Percentiles rank a stretch among this genome's conserved stretches.
phyloP scores from a whole-genome alignment of 495 filamentous ascomycete species.

The Bacidia gigantensis region DNA sequence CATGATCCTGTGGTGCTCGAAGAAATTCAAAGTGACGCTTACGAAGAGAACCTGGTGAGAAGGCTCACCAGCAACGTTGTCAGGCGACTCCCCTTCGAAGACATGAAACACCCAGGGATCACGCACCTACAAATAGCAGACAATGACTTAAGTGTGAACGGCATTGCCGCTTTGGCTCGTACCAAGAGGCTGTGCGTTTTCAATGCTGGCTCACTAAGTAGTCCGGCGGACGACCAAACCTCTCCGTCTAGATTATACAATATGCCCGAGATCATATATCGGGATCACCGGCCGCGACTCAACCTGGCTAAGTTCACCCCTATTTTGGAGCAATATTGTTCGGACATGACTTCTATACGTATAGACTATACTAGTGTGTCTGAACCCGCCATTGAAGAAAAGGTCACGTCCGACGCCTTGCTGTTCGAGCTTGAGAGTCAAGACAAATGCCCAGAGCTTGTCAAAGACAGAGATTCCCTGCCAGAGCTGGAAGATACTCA shows the following conservation, averaged over 20 bases:
- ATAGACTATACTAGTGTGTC: slow-evolving; percentile 45
- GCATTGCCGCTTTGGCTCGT: slow-evolving; percentile 37
- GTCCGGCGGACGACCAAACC: slow-evolving; percentile 16
- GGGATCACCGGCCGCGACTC: slow-evolving; percentile 27
- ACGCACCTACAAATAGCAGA: slow-evolving; percentile 47
- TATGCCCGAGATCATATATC: slow-evolving; percentile 9
- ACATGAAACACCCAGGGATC: slow-evolving; percentile 37
- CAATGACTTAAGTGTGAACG: slow-evolving; percentile 45
- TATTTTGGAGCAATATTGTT: slow-evolving; percentile 31
- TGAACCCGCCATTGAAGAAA: slow-evolving; percentile 24
- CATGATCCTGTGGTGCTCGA: slow-evolving; percentile 14
- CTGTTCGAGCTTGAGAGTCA: slow-evolving; percentile 12
- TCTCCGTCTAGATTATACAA: slow-evolving; percentile 13
- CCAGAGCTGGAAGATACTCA: slow-evolving; percentile 28
- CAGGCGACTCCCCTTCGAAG: slow-evolving; percentile 39
- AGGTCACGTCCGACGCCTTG: slow-evolving; percentile 1
- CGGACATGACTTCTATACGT: slow-evolving; percentile 38
- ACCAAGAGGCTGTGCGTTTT: slow-evolving; percentile 38
- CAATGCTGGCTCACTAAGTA: slow-evolving; percentile 36
- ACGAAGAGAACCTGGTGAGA: slow-evolving; percentile 37
- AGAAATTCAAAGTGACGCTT: slow-evolving; percentile 23
- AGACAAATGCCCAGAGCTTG: slow-evolving; percentile 9
- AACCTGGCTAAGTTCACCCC: slow-evolving; percentile 38
- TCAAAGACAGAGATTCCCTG: slow-evolving; percentile 1
- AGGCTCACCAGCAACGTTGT: slow-evolving; percentile 36